Evolutionary conservation across 441 rosid species (phyloP).

Genomic region (Biscutella laevigata): DNA sequence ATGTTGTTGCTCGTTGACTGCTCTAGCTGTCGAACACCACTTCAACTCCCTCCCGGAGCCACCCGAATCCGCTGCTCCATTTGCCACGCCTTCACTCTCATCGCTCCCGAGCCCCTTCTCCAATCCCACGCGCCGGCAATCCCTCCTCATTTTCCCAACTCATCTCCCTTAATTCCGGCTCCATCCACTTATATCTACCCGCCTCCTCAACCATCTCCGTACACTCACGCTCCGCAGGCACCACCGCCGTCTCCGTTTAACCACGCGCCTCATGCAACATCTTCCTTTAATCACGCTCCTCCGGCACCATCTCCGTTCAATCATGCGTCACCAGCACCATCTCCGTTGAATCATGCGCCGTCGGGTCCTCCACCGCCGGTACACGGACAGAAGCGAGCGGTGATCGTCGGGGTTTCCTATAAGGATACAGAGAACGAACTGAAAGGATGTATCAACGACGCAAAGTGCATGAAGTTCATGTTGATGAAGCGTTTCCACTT

Average conservation of each 20-base stretch:
- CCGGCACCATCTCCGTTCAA: background rate
- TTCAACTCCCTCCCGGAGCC: constrained; percentile 48
- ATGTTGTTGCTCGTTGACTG: constrained; percentile 45
- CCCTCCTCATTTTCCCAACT: constrained; percentile 22
- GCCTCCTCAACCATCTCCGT: background rate
- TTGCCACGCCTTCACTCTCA: constrained; percentile 40
- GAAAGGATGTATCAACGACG: constrained; percentile 60
- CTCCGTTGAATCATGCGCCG: constrained; percentile 35
- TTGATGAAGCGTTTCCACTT: constrained; percentile 46
- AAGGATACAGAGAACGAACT: constrained; percentile 34
- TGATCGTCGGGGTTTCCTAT: constrained; percentile 48
- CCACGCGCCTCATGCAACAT: too few species aligned
- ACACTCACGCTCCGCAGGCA: background rate
- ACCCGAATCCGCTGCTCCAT: constrained; percentile 45
- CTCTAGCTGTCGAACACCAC: constrained; percentile 42
- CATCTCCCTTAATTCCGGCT: constrained; percentile 15
- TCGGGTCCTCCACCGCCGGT: constrained; percentile 33
- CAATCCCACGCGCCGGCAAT: constrained; percentile 20
- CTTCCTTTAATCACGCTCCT: too few species aligned
- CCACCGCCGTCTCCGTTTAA: background rate
- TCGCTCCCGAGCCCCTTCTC: constrained; percentile 14
- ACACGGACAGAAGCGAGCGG: constrained; percentile 52
- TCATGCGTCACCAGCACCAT: constrained; percentile 7
- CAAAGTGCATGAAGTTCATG: constrained; percentile 55
- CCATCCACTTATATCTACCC: constrained; percentile 15